Base-by-base conservation (phyloP, 164 flowering plant species). In the Stephania cephalantha region DNA sequence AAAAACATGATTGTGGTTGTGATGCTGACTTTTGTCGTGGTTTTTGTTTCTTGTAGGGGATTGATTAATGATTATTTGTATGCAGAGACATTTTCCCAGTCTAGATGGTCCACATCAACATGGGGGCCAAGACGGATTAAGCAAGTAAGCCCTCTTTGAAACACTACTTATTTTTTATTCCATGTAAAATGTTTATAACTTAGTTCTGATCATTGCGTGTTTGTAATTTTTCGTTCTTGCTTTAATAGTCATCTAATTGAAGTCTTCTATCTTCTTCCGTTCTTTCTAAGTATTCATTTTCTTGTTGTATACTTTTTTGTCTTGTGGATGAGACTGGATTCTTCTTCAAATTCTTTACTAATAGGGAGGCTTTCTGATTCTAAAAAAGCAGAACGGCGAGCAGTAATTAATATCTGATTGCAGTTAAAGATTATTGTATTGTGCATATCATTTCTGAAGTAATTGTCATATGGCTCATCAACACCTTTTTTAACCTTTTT, bases 81-180 rank as follows among this genome's bases (percentile, higher is more conserved):
- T 82, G 99, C 99, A 44, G 98, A 95, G 85, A 31, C 94, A 71
- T 93, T 75, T 83, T 86, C 97, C 74, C 93, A 82, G 61, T 93
- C 99, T 74, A 86, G 87, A 85, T 95, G 95, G 95, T 81, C 86
- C 68, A 87, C 91, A 45, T 86, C 86, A 53, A 83, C 80, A 75
- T 95, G 98, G 99, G 98, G 98, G 48, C 98, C 99, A 22, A 79
- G 88, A 76, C 84, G 92, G 70, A 93, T 95, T 81, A 90, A 89
- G 78, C 94, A 89, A 78, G 97, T 92, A 85, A 81, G 86, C 67
- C 22, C 46, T 71, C n/a, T 70, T 80, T n/a, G 35, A 17, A 9
- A 44, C 69, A 53, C n/a, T 45, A 35, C 42, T 31, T 71, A 15
- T 73, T 50, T n/a, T 46, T 12, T 30, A 30, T 70, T 75, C 58